Conservation (phyloP, 1,284 basidiomycete genomes). For the Quambalaria eucalypti region DNA sequence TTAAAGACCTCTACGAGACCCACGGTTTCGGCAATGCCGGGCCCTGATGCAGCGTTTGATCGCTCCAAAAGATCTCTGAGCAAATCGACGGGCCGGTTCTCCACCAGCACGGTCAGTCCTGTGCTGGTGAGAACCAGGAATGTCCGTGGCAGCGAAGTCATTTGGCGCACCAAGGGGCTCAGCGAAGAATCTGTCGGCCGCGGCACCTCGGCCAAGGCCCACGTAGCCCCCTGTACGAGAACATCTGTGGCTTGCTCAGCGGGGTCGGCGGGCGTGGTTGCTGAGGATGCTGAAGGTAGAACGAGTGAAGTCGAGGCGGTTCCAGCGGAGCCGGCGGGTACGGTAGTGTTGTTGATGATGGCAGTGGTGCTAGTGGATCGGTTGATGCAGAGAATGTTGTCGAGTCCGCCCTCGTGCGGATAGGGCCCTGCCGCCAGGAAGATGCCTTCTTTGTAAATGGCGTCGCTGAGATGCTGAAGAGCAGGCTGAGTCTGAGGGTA, state of each 20-base stretch:
- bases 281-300: not conserved
- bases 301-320: not conserved
- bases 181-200: slow-evolving; percentile 22
- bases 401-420: slow-evolving; percentile 1
- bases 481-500: slow-evolving; percentile 5
- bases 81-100: slow-evolving; percentile 73
- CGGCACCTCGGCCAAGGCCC: slow-evolving; percentile 10
- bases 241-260: slow-evolving; percentile 13
- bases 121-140: slow-evolving; percentile 79
- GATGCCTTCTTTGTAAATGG: slow-evolving; percentile 9
- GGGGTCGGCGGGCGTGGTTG: slow-evolving; percentile 1
- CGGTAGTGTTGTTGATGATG: not conserved
- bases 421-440: slow-evolving; percentile 12
- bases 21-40: not conserved
- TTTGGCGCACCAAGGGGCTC: slow-evolving; percentile 73
- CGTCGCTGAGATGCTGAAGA: slow-evolving; percentile 1
- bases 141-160: slow-evolving; percentile 61
- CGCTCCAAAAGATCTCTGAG: slow-evolving; percentile 53
- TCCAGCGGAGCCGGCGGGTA: not conserved
- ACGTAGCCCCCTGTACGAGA: slow-evolving; percentile 9
- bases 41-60: slow-evolving; percentile 57
- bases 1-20: slow-evolving; percentile 39
- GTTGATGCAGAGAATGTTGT: slow-evolving; percentile 3
- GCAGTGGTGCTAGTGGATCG: not conserved
- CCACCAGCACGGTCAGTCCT: slow-evolving; percentile 71